Base-by-base conservation (phyloP, 352 stramenopile genomes). In the Nothophytophthora sp. region DNA sequence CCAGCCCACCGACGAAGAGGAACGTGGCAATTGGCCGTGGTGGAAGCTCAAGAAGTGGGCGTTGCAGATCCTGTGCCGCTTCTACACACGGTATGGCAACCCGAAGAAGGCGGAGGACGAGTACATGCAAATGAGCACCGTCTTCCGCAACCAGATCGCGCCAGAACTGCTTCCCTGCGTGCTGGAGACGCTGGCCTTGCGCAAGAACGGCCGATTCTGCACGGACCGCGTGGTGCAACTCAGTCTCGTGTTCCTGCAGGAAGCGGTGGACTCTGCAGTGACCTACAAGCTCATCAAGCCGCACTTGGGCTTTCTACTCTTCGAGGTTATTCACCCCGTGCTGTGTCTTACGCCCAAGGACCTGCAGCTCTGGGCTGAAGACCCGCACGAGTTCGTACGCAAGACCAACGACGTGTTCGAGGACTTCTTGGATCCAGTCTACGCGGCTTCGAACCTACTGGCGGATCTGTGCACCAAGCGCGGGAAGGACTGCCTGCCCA, bases 41-140 rank as follows among this genome's bases (percentile, higher is more conserved):
- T 99, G 96, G 96, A 99, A 99, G 78, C 79, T 98, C 12, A 99
- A 99, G 70, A 99, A 99, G 81, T 99, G 96, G 96, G 72, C 89
- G n/a, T 60, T 97, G 32, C 95, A 98, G 76, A 98, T 99, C 53
- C 88, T 98, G 44, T 96, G 86, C 49, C 86, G 96, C n/a, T 95
- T 99, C 54, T 98, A 99, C 76, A 97, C 89, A 41, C 88, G 96
- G 12, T 99, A 98, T 62, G 96, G 96, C 18, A 98, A 99, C 67
- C 93, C 96, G 1, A 97, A 96, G 60, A 98, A 98, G 61, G 90
- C 89, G 0, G 88, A 92, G 32, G 85, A 96, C 20, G 74, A 94
- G 53, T 87, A 96, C 29, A 69, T 96, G 30, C 68, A 83, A 42
- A 99, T 99, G 85, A 96, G 92, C 33, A 85, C 88, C 23, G 87